A percentile compares a stretch with the other conserved stretches of the same genome.
Conservation (phyloP, 805 yeast species). For the Kuraishia ogatae region DNA sequence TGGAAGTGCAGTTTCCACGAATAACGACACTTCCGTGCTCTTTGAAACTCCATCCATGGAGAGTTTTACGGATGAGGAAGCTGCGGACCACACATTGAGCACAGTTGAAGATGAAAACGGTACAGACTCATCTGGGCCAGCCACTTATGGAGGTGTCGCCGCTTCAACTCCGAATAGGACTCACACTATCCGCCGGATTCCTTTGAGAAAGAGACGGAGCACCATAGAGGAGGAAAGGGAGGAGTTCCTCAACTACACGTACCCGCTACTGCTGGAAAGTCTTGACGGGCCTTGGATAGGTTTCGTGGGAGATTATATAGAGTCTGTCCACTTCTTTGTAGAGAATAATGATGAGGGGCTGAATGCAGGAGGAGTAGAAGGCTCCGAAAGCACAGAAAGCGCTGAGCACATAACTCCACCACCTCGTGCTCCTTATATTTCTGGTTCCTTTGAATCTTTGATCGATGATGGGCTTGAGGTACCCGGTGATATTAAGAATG, state of each 20-base stretch:
- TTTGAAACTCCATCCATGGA: neutral
- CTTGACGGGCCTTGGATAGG: slow-evolving; percentile 52
- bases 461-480: neutral
- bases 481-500: slow-evolving; percentile 6
- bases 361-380: neutral
- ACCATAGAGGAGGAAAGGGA: slow-evolving; percentile 54
- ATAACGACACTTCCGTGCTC: neutral
- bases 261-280: slow-evolving; percentile 37
- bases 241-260: slow-evolving; percentile 37
- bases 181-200: neutral
- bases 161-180: neutral
- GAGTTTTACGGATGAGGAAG: neutral
- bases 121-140: neutral
- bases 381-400: too few species aligned
- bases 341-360: slow-evolving; percentile 1
- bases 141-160: neutral
- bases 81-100: neutral
- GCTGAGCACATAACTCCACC: neutral
- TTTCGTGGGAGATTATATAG: slow-evolving; percentile 41
- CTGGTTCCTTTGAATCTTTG: neutral
- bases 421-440: too few species aligned
- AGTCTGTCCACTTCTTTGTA: slow-evolving; percentile 25
- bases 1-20: neutral
- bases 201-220: slow-evolving; percentile 29
- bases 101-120: neutral